These are phyloP conservation scores for Vachellia collinsii DNA, from an alignment of 306 rosid species.

Conservation along the genomic window DNA sequence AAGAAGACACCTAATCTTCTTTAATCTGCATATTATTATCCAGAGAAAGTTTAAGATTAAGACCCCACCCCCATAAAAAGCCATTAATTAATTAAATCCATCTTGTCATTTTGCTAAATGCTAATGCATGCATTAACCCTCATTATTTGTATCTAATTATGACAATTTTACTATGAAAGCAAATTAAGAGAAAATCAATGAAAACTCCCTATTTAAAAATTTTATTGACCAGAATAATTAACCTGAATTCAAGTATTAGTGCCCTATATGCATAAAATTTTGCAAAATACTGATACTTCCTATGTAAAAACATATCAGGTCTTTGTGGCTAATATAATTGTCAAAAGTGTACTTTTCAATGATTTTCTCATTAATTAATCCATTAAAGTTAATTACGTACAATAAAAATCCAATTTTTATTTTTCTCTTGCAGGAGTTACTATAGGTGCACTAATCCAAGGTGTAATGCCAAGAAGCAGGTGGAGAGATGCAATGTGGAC, in stretches of 20 bases:
- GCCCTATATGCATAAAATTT: too few species aligned
- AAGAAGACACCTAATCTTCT: conserved; percentile 29
- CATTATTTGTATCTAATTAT: neutral
- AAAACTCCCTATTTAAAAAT: too few species aligned
- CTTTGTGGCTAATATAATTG: too few species aligned
- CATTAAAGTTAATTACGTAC: neutral
- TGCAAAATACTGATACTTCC: too few species aligned
- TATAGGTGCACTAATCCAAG: conserved; percentile 92
- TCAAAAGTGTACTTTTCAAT: too few species aligned
- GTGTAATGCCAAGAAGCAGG: conserved; percentile 93
- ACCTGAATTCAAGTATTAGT: too few species aligned
- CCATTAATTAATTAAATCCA: neutral
- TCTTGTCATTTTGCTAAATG: neutral
- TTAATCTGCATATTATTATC: conserved; percentile 3
- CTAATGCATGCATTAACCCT: neutral
- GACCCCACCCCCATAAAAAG: neutral
- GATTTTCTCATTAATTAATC: too few species aligned
- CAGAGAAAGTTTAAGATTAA: conserved; percentile 25
- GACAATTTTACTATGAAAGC: neutral
- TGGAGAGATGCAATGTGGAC: conserved; percentile 82
- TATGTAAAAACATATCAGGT: too few species aligned
- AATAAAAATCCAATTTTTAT: neutral
- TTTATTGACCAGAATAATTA: too few species aligned
- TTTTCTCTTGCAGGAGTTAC: conserved; percentile 63
- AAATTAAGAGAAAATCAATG: neutral